Base-by-base conservation (phyloP, 257 asterid genomes). In the Solanum sejunctum region DNA sequence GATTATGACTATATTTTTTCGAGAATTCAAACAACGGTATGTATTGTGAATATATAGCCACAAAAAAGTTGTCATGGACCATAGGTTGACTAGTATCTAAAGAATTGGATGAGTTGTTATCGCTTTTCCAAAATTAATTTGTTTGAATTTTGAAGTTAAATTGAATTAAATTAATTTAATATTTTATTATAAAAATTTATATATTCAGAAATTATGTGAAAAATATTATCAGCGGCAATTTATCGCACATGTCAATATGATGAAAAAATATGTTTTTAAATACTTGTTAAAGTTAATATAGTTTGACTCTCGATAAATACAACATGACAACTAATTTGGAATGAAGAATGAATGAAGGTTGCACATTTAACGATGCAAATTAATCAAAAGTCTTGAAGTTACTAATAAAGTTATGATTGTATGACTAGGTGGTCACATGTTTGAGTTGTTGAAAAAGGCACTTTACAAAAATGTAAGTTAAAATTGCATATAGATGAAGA, bases 381-480 rank as follows among this genome's bases (percentile, higher is more conserved):
- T 45, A 11, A 63, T 23, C 18, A 23, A 6, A 0, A 63, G 0
- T 0, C 2, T 3, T 63, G 2, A 1, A 0, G 18, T 63, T 23
- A 6, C 10, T 6, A 11, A 1, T 63, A 23, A 63, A 1, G 18
- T 12, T 23, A 1, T 23, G 12, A 1, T 63, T 0, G 0, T 63
- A 0, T 23, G 16, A 63, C 9, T 8, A 63, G 15, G 4, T 11
- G 2, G 16, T 12, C 18, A 63, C 11, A 12, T 2, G 5, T 26
- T 63, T 1, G 1, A 26, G 7, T 0, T 6, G 0, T 12, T 12
- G 10, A 0, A 63, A 26, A 63, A 0, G 15, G 18, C 15, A 2
- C 4, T 16, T 10, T 11, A 3, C 55, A 49, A 4, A 49, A 49
- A 49, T 51, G 3, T 3, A 45, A 45, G 10, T 8, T 45, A 45